Evolutionary conservation across 352 stramenopile genomes (phyloP).

Genomic region (Phytophthora foliorum): DNA sequence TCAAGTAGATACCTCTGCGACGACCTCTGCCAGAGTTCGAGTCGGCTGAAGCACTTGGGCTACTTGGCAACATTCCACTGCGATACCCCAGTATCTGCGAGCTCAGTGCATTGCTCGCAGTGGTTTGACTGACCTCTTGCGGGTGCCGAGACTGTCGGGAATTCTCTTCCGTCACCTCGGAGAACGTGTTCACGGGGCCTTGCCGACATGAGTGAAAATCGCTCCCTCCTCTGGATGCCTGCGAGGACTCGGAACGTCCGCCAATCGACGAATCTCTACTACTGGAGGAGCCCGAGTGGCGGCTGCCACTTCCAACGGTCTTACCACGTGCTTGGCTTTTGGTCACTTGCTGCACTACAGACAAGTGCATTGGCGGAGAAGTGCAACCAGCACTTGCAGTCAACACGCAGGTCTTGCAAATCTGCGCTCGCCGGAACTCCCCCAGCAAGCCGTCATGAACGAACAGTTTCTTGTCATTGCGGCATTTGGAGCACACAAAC

Average conservation of each 20-base stretch:
- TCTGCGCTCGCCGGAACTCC: slow-evolving; percentile 37
- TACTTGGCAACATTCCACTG: slow-evolving; percentile 8
- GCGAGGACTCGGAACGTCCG: slow-evolving; percentile 5
- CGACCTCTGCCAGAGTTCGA: slow-evolving; percentile 8
- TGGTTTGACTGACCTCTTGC: neutral
- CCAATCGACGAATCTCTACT: slow-evolving; percentile 15
- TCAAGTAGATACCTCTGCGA: slow-evolving; percentile 14
- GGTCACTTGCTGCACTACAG: slow-evolving; percentile 23
- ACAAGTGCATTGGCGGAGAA: slow-evolving; percentile 34
- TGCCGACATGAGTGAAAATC: slow-evolving; percentile 18
- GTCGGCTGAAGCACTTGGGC: slow-evolving; percentile 19
- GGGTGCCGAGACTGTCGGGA: neutral
- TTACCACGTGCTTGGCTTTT: slow-evolving; percentile 13
- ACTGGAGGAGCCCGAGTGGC: slow-evolving; percentile 5
- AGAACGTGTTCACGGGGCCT: slow-evolving; percentile 18
- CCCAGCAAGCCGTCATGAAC: slow-evolving; percentile 32
- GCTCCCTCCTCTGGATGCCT: neutral
- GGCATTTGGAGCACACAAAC: slow-evolving; percentile 58
- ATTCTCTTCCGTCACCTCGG: slow-evolving; percentile 4
- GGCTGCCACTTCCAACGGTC: too few species aligned
- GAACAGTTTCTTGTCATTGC: slow-evolving; percentile 56
- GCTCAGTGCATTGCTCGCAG: neutral
- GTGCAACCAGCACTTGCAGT: slow-evolving; percentile 35
- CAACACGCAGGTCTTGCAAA: slow-evolving; percentile 52
- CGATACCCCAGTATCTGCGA: neutral